Percentiles rank a stretch among this genome's conserved stretches.
Evolutionary conservation across 345 rosid genomes (phyloP).

Genomic region (Bruguiera parviflora): DNA sequence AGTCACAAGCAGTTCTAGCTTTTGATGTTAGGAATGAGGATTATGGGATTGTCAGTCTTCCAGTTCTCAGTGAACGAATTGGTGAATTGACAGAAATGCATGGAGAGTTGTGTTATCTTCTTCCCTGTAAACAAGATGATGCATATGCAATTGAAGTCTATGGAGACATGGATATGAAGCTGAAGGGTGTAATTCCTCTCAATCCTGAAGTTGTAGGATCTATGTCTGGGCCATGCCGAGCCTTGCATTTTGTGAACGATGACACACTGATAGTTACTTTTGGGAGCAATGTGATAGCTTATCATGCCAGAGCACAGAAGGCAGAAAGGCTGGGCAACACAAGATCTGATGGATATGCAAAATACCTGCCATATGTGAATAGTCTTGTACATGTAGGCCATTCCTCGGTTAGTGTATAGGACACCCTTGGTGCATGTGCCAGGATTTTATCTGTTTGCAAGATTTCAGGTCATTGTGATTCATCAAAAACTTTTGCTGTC

Average conservation of each 20-base stretch:
- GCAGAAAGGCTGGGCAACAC: background rate
- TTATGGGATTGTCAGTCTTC: slow-evolving; percentile 30
- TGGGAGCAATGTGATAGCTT: slow-evolving; percentile 18
- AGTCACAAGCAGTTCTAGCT: slow-evolving; percentile 19
- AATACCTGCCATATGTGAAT: slow-evolving; percentile 39
- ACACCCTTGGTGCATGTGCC: background rate
- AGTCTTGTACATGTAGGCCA: slow-evolving; percentile 22
- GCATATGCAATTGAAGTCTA: slow-evolving; percentile 20
- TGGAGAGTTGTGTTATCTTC: slow-evolving; percentile 38
- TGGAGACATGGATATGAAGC: slow-evolving; percentile 31
- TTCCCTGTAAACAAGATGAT: slow-evolving; percentile 14
- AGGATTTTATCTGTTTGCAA: too few species aligned
- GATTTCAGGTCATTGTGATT: too few species aligned
- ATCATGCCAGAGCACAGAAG: slow-evolving; percentile 14
- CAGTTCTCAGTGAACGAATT: slow-evolving; percentile 7
- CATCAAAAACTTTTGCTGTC: too few species aligned
- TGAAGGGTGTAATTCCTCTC: slow-evolving; percentile 20
- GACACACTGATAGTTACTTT: slow-evolving; percentile 20
- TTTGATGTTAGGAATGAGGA: slow-evolving; percentile 28
- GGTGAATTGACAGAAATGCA: slow-evolving; percentile 31
- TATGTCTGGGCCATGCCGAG: slow-evolving; percentile 8
- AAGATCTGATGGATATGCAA: slow-evolving; percentile 8
- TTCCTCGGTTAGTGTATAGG: background rate
- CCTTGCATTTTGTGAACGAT: slow-evolving; percentile 25
- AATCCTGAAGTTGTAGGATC: background rate